A percentile compares a stretch with the other conserved stretches of the same genome.
Evolutionary conservation across 140 eudicot species (phyloP).

Genomic region (Eryngium alpinum): DNA sequence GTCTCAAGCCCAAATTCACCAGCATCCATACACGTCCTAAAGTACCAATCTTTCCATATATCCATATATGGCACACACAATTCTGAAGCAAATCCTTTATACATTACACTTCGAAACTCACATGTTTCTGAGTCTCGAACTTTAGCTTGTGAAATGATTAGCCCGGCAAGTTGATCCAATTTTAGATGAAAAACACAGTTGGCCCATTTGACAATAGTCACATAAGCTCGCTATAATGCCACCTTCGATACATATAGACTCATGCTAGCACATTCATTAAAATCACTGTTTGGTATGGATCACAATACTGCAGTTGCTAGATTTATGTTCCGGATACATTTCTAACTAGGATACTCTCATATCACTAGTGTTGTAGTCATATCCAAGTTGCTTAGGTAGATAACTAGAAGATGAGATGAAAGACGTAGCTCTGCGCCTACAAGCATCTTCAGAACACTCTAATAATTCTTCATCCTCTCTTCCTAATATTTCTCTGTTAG

Average conservation of each 20-base stretch:
- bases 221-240: too few species aligned
- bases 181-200: constrained; percentile 68
- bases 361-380: too few species aligned
- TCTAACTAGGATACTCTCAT: too few species aligned
- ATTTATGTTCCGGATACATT: too few species aligned
- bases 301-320: too few species aligned
- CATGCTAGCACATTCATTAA: too few species aligned
- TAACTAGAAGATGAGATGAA: constrained; percentile 28
- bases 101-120: constrained; percentile 58
- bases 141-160: constrained; percentile 57
- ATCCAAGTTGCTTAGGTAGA: constrained; percentile 32
- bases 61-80: constrained; percentile 85
- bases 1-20: constrained; percentile 80
- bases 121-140: constrained; percentile 46
- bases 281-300: too few species aligned
- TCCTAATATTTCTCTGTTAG: constrained; percentile 26
- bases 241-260: too few species aligned
- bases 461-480: constrained; percentile 27
- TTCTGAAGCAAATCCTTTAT: constrained; percentile 68
- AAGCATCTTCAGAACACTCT: constrained; percentile 27
- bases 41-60: constrained; percentile 62
- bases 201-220: constrained; percentile 75
- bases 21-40: constrained; percentile 67
- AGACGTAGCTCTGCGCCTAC: constrained; percentile 17
- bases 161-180: constrained; percentile 62